A percentile compares a stretch with the other conserved stretches of the same genome.
Conservation (phyloP, 2,329 filamentous ascomycete species). For the Trichophyton verrucosum region DNA sequence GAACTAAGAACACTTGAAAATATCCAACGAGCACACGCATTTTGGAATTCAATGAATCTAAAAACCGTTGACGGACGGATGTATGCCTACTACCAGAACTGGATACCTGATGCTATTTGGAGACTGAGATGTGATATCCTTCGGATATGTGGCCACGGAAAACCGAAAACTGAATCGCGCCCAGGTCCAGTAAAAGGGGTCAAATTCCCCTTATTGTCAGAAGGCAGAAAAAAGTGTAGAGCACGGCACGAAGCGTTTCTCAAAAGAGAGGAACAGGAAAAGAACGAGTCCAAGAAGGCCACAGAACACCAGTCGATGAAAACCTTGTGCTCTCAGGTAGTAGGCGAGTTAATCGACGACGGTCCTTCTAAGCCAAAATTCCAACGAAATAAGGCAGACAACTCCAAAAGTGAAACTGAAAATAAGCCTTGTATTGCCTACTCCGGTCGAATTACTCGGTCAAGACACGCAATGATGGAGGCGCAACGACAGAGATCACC, state of each 20-base stretch:
- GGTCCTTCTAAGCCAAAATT: not conserved
- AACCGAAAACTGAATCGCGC: not conserved
- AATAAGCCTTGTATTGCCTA: too few species aligned
- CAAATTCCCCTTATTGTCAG: not conserved
- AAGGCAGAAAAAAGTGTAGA: not conserved
- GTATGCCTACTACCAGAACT: constrained; percentile 12
- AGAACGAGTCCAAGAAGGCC: not conserved
- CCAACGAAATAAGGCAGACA: not conserved
- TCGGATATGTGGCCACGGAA: not conserved
- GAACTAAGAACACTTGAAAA: constrained; percentile 11
- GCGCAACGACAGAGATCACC: not conserved
- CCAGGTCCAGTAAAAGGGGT: not conserved
- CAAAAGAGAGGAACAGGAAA: not conserved
- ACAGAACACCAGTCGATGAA: not conserved
- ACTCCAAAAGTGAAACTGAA: not conserved
- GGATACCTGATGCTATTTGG: constrained; percentile 12
- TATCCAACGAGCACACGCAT: constrained; percentile 12
- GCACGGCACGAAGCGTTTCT: not conserved
- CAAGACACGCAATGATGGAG: not conserved
- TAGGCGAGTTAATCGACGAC: not conserved
- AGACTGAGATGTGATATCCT: not conserved
- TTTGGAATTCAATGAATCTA: constrained; percentile 12
- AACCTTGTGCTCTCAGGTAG: not conserved
- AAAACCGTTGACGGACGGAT: constrained; percentile 11
- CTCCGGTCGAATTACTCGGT: not conserved